Evolutionary conservation across 176 grass and related monocot genomes (phyloP), one percentile per base, ranked within the genome.

Genomic region (Bothriochloa decipiens): DNA sequence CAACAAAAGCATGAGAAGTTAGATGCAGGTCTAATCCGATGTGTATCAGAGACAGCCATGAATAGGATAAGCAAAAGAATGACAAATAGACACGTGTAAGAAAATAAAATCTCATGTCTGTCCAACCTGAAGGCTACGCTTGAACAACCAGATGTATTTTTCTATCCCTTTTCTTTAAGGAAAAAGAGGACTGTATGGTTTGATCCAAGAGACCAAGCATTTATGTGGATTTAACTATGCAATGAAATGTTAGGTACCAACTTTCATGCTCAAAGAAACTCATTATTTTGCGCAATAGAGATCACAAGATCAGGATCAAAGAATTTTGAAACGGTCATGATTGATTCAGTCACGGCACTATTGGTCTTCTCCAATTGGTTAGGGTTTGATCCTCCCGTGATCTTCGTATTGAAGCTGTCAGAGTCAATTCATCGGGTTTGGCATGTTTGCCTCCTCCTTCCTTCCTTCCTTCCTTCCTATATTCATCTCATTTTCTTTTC

Each of bases 81-180:
- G 39, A 20, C 3, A 42, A 52, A 18, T 74, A 9, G 36, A 20
- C 10, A 17, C 12, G 9, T 36, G 7, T 16, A 8, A 57, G 15
- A 68, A 60, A 13, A 61, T 15, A 22, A 43, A 41, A 32, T 32
- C 11, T 18, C 41, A 27, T 11, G 53, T 74, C 32, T 25, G 35
- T 74, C 25, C 68, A 12, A 47, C 61, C 37, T 37, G 86, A 87
- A 20, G 78, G 20, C 32, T 68, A 87, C 25, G 40, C 52, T 17
- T 28, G 50, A 77, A 42, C 72, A 39, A 77, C 79, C 49, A 47
- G 14, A 13, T 58, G 29, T 4, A 70, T 57, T 9, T 81, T 55
- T 39, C 25, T 45, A 18, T 4, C 26, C 23, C 23, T 22, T n/a
- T 23, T n/a, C 2, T 20, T 53, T 4, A 22, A 10, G 28, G 2